Evolutionary conservation across 2,329 filamentous ascomycete species (phyloP), one percentile per base, ranked within the genome.

Genomic region (Trichophyton schoenleinii): DNA sequence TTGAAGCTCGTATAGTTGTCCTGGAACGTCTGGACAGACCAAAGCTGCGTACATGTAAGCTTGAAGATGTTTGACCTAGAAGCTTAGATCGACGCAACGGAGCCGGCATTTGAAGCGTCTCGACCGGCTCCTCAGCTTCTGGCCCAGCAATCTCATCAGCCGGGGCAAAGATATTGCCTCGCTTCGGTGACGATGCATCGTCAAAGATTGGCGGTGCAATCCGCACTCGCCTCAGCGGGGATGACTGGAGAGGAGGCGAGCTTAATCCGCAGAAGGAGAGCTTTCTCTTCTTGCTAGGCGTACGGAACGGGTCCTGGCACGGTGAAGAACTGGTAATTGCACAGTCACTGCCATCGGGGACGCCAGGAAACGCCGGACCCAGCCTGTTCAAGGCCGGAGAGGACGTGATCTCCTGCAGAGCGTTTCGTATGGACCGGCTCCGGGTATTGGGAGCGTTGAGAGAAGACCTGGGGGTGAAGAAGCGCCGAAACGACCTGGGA

Each of bases 401-500:
- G 3, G 71, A 73, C 52, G 71, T 77, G 49, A 80, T 73, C 18
- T 75, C 72, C 66, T 71, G 70, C 61, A 80, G 68, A 13, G 73
- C 75, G 66, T 78, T 75, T 22, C 78, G 73, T 64, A 70, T 77
- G 13, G 76, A 72, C 63, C 71, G 73, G 41, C 68, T 69, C n/a
- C 65, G 68, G 66, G 69, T 69, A 62, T 69, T 72, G 60, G 66
- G 68, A 46, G 66, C 68, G 64, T 72, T 70, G 31, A 75, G 68
- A 48, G 76, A 67, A 59, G 75, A 76, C 31, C 76, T 72, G 41
- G 78, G 78, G n/a, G 77, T 79, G 64, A 80, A 80, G 65, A 80
- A 80, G 41, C 74, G 72, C 60, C 72, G 74, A 63, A 80, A 80
- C n/a, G 77, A 77, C 57, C 77, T 73, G n/a, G 78, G 78, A 11